These are phyloP conservation scores for Pleoardoris graminearum DNA, from an alignment of 2,329 filamentous ascomycete species.

Conservation along the genomic window DNA sequence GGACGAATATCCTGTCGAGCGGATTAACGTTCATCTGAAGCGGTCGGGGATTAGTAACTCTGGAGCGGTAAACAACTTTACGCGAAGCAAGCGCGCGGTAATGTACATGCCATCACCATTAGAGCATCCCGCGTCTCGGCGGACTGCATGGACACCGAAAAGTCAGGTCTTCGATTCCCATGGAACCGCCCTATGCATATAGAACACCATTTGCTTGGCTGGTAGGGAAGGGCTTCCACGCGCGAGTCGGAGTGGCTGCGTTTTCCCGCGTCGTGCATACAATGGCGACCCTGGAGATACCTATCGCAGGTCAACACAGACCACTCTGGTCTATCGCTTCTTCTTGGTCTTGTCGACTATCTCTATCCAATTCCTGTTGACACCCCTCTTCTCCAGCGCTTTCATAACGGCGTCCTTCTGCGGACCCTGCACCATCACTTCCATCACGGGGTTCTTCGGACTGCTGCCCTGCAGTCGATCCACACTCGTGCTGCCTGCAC, in stretches of 20 bases:
- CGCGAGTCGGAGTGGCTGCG: neutral
- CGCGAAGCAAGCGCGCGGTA: neutral
- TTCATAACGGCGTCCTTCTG: slow-evolving; percentile 64
- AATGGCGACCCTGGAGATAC: neutral
- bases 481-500: slow-evolving; percentile 69
- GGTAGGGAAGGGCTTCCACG: neutral
- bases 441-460: slow-evolving; percentile 66
- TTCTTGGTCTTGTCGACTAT: slow-evolving; percentile 71
- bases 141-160: slow-evolving; percentile 6
- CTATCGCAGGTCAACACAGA: neutral
- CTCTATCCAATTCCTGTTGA: slow-evolving; percentile 63
- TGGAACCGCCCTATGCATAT: neutral
- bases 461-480: slow-evolving; percentile 62
- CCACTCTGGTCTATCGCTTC: slow-evolving; percentile 19
- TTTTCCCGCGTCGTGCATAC: neutral
- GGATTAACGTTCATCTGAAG: neutral
- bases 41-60: no score
- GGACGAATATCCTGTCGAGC: neutral
- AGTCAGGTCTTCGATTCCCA: neutral
- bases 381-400: slow-evolving; percentile 62
- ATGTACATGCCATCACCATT: neutral
- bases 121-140: neutral
- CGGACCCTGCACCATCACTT: slow-evolving; percentile 69
- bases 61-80: no score
- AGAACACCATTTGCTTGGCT: neutral